These are phyloP conservation scores for Puccinellia tenuiflora DNA, from an alignment of 176 grass and related monocot genomes.

Conservation along the genomic window DNA sequence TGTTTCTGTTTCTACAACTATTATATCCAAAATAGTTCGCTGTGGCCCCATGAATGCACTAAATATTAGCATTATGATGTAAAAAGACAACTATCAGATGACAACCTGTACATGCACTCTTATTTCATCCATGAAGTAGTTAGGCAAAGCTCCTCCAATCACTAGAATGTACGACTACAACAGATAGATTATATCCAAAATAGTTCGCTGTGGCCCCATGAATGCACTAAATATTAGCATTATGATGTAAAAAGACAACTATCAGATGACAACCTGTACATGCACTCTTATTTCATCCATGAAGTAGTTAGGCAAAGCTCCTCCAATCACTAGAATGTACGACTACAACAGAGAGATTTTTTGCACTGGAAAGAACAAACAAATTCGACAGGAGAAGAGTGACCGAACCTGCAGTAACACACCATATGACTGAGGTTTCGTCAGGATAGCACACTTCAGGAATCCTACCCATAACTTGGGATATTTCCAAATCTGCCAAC, in stretches of 20 bases:
- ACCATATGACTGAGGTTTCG: slow-evolving; percentile 83
- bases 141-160: not conserved
- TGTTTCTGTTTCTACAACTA: not conserved
- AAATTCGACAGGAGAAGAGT: not conserved
- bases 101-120: not conserved
- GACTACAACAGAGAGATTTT: not conserved
- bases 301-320: not conserved
- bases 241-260: not conserved
- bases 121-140: not conserved
- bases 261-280: not conserved
- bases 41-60: not conserved
- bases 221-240: too few relatives aligned
- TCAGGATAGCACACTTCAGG: slow-evolving; percentile 82
- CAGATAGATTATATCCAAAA: not conserved
- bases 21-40: not conserved
- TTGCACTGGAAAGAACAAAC: slow-evolving; percentile 16
- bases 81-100: not conserved
- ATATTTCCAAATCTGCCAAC: slow-evolving; percentile 93
- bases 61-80: not conserved
- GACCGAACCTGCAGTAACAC: slow-evolving; percentile 79
- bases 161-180: not conserved
- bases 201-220: too few relatives aligned
- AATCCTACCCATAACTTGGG: slow-evolving; percentile 97
- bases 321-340: not conserved
- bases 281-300: not conserved